Evolutionary conservation across 495 filamentous ascomycete species (phyloP).

Genomic region (Xylaria palmicola): DNA sequence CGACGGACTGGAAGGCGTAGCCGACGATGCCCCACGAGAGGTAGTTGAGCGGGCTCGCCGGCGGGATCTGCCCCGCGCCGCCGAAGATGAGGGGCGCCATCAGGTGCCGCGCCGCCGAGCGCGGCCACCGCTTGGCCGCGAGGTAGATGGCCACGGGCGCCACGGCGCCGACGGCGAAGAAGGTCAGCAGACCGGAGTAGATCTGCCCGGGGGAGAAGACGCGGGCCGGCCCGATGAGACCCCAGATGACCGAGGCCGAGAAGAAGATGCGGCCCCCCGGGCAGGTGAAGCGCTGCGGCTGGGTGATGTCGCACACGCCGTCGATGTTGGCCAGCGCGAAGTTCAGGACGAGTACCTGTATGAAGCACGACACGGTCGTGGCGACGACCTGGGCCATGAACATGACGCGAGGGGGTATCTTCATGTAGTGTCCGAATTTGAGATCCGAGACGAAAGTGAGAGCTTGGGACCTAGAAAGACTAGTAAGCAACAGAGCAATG

Average conservation of each 20-base stretch:
- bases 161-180: conserved; percentile 61
- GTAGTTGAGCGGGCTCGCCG: conserved; percentile 68
- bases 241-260: conserved; percentile 68
- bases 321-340: conserved; percentile 63
- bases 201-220: conserved; percentile 69
- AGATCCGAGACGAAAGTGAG: conserved; percentile 55
- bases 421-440: conserved; percentile 69
- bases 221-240: conserved; percentile 63
- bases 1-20: conserved; percentile 60
- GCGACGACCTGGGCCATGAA: conserved; percentile 69
- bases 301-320: conserved; percentile 58
- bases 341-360: conserved; percentile 65
- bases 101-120: conserved; percentile 52
- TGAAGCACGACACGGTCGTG: conserved; percentile 63
- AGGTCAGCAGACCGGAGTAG: conserved; percentile 63
- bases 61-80: conserved; percentile 62
- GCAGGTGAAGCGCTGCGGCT: conserved; percentile 65
- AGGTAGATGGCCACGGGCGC: conserved; percentile 58
- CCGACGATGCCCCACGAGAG: conserved; percentile 68
- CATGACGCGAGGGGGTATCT: conserved; percentile 64
- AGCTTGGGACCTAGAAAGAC: conserved; percentile 42
- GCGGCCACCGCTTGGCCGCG: conserved; percentile 52
- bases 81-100: conserved; percentile 71
- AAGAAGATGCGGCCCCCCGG: conserved; percentile 69
- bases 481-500: background rate